Evolutionary conservation across 768 basidiomycete genomes (phyloP).

Genomic region (Leccinum boreale): DNA sequence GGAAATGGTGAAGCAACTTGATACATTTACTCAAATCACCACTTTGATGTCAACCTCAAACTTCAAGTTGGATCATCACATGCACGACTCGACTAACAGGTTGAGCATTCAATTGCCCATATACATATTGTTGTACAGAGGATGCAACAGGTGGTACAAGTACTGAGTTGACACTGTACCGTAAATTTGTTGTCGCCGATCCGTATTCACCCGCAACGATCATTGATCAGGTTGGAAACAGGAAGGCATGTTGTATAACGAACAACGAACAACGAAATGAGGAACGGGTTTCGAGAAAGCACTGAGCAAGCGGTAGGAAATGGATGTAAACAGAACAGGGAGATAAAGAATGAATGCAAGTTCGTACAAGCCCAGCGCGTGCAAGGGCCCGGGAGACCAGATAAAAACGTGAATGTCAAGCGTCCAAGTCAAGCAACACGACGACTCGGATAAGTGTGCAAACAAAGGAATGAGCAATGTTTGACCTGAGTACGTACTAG

Average conservation of each 20-base stretch:
- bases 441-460: background rate
- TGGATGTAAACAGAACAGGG: background rate
- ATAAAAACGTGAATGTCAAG: slow-evolving; percentile 1
- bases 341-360: background rate
- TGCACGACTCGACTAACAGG: background rate
- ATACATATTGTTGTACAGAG: slow-evolving; percentile 20
- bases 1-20: background rate
- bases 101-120: slow-evolving; percentile 10
- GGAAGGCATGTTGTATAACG: slow-evolving; percentile 12
- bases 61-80: background rate
- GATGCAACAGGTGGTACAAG: slow-evolving; percentile 22
- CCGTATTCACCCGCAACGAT: slow-evolving; percentile 5
- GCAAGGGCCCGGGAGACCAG: background rate
- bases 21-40: background rate
- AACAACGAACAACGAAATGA: slow-evolving; percentile 17
- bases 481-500: no score
- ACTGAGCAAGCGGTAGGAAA: background rate
- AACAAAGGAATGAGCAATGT: slow-evolving; percentile 1
- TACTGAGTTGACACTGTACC: slow-evolving; percentile 14
- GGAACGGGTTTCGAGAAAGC: background rate
- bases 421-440: background rate
- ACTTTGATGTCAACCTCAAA: background rate
- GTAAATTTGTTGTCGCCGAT: slow-evolving; percentile 13
- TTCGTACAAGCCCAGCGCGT: slow-evolving; percentile 8
- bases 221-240: slow-evolving; percentile 2